Evolutionary conservation across 2,329 filamentous ascomycete species (phyloP), one percentile per base, ranked within the genome.

Genomic region (Sphaerulina populicola): DNA sequence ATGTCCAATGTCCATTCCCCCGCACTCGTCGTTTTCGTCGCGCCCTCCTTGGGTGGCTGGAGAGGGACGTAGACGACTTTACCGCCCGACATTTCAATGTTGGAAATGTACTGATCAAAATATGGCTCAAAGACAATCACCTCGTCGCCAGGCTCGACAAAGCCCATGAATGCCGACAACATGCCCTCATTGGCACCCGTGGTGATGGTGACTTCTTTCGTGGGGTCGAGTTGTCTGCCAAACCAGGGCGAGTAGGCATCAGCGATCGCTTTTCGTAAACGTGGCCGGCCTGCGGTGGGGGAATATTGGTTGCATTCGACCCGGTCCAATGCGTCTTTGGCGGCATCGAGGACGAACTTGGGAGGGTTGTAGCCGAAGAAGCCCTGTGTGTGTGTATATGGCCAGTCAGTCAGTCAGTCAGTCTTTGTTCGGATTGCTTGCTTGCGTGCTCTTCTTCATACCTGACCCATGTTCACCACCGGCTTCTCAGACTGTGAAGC

Each of bases 221-320:
- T 88, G 0, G 91, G 88, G 68, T 98, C 77, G 40, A 98, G 71
- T 56, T 78, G 75, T 48, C 86, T 81, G 33, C 88, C 88, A 75
- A 94, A 97, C 69, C 85, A 84, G 0, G 89, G 88, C 11, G 88
- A 86, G 73, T 98, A 98, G 18, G 93, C 86, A 63, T 94, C 82
- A 2, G 93, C 87, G 63, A 98, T 83, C 46, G 93, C 93, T 74
- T 97, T 88, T 77, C 85, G 91, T 65, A 98, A 77, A 49, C 91
- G 80, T 38, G 93, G 91, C 6, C 91, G 83, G 54, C 93, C 93
- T 74, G 89, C 93, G 15, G 93, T 96, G 2, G 90, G 93, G 18
- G 89, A 91, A 77, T 98, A 98, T 75, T 98, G 93, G 70, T 98
- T 98, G 78, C 91, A 96, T 60, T 97, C 93, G 18, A 98, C 91